Evolutionary conservation across 176 grass and related monocot species (phyloP).

Genomic region (Aegilops bicornis): DNA sequence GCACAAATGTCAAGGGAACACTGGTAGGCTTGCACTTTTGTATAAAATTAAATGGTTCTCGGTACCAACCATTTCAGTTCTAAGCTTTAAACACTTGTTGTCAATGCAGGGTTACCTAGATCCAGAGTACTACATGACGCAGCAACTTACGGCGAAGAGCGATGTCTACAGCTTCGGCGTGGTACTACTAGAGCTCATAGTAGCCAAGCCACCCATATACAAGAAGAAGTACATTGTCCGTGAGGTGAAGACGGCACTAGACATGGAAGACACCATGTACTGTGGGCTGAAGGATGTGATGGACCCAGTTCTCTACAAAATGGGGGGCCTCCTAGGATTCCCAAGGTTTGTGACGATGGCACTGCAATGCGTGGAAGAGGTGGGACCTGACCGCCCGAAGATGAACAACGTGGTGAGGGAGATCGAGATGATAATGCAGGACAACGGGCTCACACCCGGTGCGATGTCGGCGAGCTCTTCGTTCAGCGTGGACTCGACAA

Average conservation of each 20-base stretch:
- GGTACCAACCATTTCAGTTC: neutral
- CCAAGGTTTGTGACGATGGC: constrained; percentile 55
- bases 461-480: constrained; percentile 43
- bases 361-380: constrained; percentile 46
- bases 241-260: constrained; percentile 57
- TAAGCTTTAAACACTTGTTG: neutral
- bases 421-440: constrained; percentile 70
- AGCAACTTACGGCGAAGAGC: constrained; percentile 82
- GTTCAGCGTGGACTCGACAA: constrained; percentile 33
- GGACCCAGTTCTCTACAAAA: constrained; percentile 52
- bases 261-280: constrained; percentile 43
- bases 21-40: constrained; percentile 38
- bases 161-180: constrained; percentile 91
- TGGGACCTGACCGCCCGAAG: constrained; percentile 29
- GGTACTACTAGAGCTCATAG: constrained; percentile 70
- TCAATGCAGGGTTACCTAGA: constrained; percentile 77
- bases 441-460: constrained; percentile 42
- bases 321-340: constrained; percentile 38
- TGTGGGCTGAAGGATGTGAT: constrained; percentile 66
- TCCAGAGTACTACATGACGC: constrained; percentile 86
- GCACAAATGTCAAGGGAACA: constrained; percentile 83
- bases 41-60: neutral
- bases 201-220: constrained; percentile 55
- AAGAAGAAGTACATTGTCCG: constrained; percentile 62
- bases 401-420: constrained; percentile 71